phyloP scores from a whole-genome alignment of 2,329 filamentous ascomycete genomes.

The Trichophyton rubrum region DNA sequence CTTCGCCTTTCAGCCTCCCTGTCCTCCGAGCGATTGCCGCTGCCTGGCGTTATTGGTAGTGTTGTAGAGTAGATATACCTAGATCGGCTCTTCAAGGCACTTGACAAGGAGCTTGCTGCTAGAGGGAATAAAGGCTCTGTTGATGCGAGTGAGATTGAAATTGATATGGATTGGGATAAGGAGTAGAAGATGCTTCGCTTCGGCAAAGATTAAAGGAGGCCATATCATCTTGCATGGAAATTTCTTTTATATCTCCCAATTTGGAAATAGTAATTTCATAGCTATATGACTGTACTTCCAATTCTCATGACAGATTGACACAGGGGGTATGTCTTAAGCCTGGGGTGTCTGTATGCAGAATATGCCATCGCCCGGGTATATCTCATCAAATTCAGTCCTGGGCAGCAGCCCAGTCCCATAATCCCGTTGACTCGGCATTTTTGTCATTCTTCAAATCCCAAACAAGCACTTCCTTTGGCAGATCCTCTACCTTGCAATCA shows the following conservation, averaged over 20 bases:
- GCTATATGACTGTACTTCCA: neutral
- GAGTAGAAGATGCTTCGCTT: neutral
- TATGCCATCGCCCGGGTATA: neutral
- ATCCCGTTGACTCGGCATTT: neutral
- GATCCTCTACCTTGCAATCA: neutral
- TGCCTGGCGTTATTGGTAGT: too few species aligned
- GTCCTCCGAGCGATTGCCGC: too few species aligned
- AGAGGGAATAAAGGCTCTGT: neutral
- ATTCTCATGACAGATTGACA: too few species aligned
- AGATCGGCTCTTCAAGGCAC: neutral
- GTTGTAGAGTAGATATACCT: neutral
- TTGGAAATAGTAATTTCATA: neutral
- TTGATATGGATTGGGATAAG: neutral
- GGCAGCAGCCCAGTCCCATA: constrained; percentile 1
- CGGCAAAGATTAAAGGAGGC: too few species aligned
- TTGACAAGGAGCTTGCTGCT: neutral
- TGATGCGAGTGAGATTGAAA: neutral
- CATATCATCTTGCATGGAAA: too few species aligned
- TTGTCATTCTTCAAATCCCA: neutral
- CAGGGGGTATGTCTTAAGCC: neutral
- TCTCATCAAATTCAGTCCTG: neutral
- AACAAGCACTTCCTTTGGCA: neutral
- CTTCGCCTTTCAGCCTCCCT: too few species aligned
- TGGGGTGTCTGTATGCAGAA: neutral
- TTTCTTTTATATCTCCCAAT: too few species aligned